phyloP scores from a whole-genome alignment of 164 flowering plant genomes.

The Litsea cubeba region DNA sequence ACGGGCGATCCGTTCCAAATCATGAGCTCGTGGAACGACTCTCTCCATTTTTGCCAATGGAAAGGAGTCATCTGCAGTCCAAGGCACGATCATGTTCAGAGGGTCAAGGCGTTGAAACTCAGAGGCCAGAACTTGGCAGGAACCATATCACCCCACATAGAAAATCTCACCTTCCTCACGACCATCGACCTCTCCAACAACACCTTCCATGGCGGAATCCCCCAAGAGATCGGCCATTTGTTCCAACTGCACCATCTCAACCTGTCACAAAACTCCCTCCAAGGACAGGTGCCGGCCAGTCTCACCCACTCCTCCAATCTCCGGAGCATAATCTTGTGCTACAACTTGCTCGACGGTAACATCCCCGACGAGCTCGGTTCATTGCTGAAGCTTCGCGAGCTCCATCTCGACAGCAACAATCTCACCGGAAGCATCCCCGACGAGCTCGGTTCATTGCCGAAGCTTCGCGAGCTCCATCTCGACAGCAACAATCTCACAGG shows the following conservation, averaged over 20 bases:
- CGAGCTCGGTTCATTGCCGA: neutral
- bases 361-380: slow-evolving; percentile 4
- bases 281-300: slow-evolving; percentile 5
- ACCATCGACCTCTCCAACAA: neutral
- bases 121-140: neutral
- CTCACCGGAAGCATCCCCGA: slow-evolving; percentile 6
- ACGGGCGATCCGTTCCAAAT: slow-evolving; percentile 1
- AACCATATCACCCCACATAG: slow-evolving; percentile 2
- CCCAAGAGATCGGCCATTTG: slow-evolving; percentile 9
- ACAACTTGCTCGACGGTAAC: neutral
- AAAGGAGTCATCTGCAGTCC: slow-evolving; percentile 3
- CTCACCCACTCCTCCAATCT: slow-evolving; percentile 7
- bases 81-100: neutral
- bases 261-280: neutral
- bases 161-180: slow-evolving; percentile 11
- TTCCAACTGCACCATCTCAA: neutral
- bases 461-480: neutral
- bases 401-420: neutral
- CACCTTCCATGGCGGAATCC: slow-evolving; percentile 6
- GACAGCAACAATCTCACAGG: neutral
- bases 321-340: neutral
- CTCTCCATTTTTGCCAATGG: slow-evolving; percentile 8
- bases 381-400: neutral
- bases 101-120: slow-evolving; percentile 4
- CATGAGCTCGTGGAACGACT: slow-evolving; percentile 1